Evolutionary conservation across 2,329 filamentous ascomycete species (phyloP).

Genomic region (Beauveria australis): DNA sequence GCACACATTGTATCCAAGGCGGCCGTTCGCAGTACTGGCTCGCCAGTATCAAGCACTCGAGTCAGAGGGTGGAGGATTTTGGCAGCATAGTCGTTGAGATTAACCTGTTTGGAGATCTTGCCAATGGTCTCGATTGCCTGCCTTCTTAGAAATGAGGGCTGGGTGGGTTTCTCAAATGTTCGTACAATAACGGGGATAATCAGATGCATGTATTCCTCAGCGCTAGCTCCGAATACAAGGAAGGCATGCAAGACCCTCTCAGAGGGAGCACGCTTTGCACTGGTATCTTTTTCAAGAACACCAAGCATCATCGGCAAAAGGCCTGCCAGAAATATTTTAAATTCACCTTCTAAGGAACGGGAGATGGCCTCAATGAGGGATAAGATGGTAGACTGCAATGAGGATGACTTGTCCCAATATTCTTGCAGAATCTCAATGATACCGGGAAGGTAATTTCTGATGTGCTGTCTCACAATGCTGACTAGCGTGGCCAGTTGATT

Average conservation of each 20-base stretch:
- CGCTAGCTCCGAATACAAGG: conserved; percentile 88
- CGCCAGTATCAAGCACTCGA: conserved; percentile 66
- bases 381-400: conserved; percentile 84
- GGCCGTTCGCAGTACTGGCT: conserved; percentile 65
- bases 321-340: conserved; percentile 89
- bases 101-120: conserved; percentile 90
- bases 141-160: conserved; percentile 72
- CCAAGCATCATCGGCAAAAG: conserved; percentile 90
- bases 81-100: conserved; percentile 92
- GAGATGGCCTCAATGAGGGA: conserved; percentile 90
- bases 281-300: conserved; percentile 78
- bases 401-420: conserved; percentile 76
- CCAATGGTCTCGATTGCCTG: conserved; percentile 91
- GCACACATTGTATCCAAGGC: conserved; percentile 92
- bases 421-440: conserved; percentile 83
- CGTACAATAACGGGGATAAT: conserved; percentile 94
- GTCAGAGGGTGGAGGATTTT: conserved; percentile 93
- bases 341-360: conserved; percentile 89
- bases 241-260: conserved; percentile 92
- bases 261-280: conserved; percentile 67
- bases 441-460: conserved; percentile 78
- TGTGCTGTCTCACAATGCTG: conserved; percentile 92
- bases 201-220: conserved; percentile 98
- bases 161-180: conserved; percentile 82
- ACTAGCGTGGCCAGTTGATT: conserved; percentile 92